Conservation (phyloP, 352 stramenopile species). For the Globisporangium nagaii region DNA sequence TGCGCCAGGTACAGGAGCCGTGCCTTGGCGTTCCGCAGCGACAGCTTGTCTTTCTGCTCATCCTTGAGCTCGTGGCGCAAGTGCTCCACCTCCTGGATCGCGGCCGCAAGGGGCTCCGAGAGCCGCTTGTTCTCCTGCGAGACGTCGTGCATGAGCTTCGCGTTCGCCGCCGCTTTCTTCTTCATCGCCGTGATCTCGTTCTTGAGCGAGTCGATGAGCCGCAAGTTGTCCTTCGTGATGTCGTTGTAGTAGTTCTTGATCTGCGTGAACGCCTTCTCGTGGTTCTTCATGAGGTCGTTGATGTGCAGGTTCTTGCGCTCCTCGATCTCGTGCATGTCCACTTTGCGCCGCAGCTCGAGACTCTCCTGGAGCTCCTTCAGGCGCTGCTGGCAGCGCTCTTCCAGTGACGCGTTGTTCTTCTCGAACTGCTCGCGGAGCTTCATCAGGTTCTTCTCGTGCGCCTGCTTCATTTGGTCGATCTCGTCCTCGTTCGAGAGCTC, state of each 20-base stretch:
- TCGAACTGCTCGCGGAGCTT: slow-evolving; percentile 91
- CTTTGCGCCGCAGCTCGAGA: slow-evolving; percentile 89
- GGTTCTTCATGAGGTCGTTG: slow-evolving; percentile 93
- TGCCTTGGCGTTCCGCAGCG: slow-evolving; percentile 85
- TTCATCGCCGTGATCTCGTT: slow-evolving; percentile 92
- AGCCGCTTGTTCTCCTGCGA: slow-evolving; percentile 91
- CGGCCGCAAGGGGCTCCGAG: slow-evolving; percentile 80
- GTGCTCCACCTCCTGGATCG: slow-evolving; percentile 86
- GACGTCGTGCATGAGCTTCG: slow-evolving; percentile 92
- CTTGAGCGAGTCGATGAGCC: slow-evolving; percentile 91
- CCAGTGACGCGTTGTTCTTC: slow-evolving; percentile 73
- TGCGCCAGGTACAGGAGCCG: slow-evolving; percentile 73
- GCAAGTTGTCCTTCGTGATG: slow-evolving; percentile 92
- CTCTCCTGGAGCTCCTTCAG: slow-evolving; percentile 74
- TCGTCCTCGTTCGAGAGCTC: slow-evolving; percentile 86
- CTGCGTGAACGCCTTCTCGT: slow-evolving; percentile 90
- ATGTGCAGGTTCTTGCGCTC: slow-evolving; percentile 95
- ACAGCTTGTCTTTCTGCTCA: slow-evolving; percentile 90
- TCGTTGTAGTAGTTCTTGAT: slow-evolving; percentile 97
- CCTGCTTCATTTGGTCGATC: slow-evolving; percentile 87
- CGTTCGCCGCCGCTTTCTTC: slow-evolving; percentile 86
- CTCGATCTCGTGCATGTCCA: slow-evolving; percentile 92
- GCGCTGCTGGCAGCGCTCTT: slow-evolving; percentile 61
- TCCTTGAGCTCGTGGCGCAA: slow-evolving; percentile 88
- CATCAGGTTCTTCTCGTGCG: slow-evolving; percentile 90